These are phyloP conservation scores for Aspergillus piperis DNA, from an alignment of 2,329 filamentous ascomycete genomes.

Conservation along the genomic window DNA sequence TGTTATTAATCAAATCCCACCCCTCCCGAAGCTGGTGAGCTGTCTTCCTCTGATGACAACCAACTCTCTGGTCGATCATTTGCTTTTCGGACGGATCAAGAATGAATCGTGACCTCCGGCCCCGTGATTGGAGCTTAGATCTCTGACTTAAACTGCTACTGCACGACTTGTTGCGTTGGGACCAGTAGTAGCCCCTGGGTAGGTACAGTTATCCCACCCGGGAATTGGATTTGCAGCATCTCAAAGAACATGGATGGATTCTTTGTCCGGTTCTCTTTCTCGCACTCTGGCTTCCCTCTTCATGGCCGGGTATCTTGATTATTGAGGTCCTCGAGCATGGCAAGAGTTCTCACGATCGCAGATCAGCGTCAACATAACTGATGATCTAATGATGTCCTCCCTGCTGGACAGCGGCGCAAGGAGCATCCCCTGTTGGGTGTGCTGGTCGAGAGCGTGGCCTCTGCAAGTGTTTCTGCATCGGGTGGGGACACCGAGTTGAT, in stretches of 20 bases:
- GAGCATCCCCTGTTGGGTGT: conserved; percentile 22
- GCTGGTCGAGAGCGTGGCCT: conserved; percentile 38
- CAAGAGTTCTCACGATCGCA: not conserved
- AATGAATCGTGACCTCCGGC: conserved; percentile 16
- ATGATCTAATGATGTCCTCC: not conserved
- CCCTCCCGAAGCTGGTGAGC: conserved; percentile 20
- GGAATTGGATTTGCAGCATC: not conserved
- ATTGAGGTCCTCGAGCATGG: not conserved
- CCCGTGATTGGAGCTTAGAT: conserved; percentile 19
- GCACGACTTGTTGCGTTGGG: conserved; percentile 21
- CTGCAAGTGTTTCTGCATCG: conserved; percentile 34
- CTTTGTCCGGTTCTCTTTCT: not conserved
- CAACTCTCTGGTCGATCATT: conserved; percentile 22
- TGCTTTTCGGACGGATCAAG: conserved; percentile 23
- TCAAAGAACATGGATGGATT: not conserved
- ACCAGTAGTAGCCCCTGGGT: not conserved
- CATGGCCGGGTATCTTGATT: not conserved
- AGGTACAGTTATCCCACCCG: not conserved
- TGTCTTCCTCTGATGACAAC: conserved; percentile 20
- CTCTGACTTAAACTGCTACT: conserved; percentile 19
- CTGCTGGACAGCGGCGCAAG: conserved; percentile 14
- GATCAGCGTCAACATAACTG: not conserved
- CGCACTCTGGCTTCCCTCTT: not conserved
- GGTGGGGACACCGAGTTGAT: conserved; percentile 31
- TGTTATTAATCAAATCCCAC: conserved; percentile 10